These are phyloP conservation scores for Boletus reticulatus DNA, from an alignment of 768 basidiomycete genomes.

Conservation along the genomic window DNA sequence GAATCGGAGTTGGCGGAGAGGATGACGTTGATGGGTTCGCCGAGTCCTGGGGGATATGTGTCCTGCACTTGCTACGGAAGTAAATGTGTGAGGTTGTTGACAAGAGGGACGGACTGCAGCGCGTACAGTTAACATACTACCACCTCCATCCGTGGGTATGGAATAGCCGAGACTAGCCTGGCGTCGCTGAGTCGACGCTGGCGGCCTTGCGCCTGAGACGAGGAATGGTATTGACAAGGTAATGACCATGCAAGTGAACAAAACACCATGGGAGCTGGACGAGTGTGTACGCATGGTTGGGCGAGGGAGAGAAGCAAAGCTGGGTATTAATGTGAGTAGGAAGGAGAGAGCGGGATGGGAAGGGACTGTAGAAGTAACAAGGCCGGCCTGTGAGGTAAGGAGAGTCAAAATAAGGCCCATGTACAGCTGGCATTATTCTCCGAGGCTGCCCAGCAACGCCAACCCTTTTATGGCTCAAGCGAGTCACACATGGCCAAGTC, in stretches of 20 bases:
- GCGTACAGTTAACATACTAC: constrained; percentile 70
- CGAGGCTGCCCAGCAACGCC: background rate
- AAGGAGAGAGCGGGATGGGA: background rate
- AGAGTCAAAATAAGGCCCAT: background rate
- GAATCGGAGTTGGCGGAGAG: constrained; percentile 74
- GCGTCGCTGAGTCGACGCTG: constrained; percentile 17
- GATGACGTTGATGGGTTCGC: constrained; percentile 86
- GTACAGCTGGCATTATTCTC: background rate
- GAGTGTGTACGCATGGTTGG: constrained; percentile 1
- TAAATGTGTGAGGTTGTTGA: background rate
- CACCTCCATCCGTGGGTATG: constrained; percentile 54
- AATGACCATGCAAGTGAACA: constrained; percentile 7
- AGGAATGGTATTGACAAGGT: constrained; percentile 8
- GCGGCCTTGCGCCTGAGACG: constrained; percentile 10
- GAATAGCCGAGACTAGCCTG: constrained; percentile 50
- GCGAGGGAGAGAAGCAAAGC: background rate
- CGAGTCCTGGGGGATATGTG: constrained; percentile 70
- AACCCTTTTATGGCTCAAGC: constrained; percentile 1
- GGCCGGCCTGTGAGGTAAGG: constrained; percentile 5
- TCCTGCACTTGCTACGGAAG: constrained; percentile 44
- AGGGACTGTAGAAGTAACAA: background rate
- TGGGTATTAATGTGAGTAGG: background rate
- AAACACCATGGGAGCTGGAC: background rate
- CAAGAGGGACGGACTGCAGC: background rate
- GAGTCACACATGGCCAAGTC: no score